These are phyloP conservation scores for Arachnopeziza araneosa DNA, from an alignment of 2,329 filamentous ascomycete genomes.

Conservation along the genomic window DNA sequence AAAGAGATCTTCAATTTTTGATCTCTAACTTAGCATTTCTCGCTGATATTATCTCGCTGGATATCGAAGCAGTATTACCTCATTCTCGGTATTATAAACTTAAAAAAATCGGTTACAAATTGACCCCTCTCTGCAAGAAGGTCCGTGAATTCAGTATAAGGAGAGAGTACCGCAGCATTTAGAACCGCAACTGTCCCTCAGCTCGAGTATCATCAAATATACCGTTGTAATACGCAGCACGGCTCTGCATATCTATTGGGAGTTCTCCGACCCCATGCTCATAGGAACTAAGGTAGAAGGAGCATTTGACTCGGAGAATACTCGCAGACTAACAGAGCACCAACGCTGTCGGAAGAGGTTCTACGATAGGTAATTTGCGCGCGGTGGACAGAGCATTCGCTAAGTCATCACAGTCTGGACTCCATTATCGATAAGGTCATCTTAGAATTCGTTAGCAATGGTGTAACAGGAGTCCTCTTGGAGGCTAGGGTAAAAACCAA, in stretches of 20 bases:
- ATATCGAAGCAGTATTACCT: too few relatives aligned
- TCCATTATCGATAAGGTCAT: background rate
- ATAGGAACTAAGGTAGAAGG: conserved; percentile 10
- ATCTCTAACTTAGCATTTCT: too few relatives aligned
- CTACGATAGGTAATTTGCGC: conserved; percentile 1
- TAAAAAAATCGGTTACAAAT: too few relatives aligned
- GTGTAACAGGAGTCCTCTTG: background rate
- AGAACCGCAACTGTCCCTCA: too few relatives aligned
- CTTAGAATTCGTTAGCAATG: background rate
- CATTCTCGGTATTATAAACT: too few relatives aligned
- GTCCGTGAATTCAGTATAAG: too few relatives aligned
- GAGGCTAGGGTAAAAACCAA: background rate
- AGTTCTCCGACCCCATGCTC: conserved; percentile 7
- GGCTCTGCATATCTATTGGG: conserved; percentile 8
- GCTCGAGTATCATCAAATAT: conserved; percentile 9
- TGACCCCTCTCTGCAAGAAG: too few relatives aligned
- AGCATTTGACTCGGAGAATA: conserved; percentile 13
- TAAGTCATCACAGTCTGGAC: background rate
- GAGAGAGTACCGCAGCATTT: too few relatives aligned
- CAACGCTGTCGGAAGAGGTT: conserved; percentile 9
- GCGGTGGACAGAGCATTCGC: background rate
- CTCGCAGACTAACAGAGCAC: conserved; percentile 12
- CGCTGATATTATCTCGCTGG: too few relatives aligned
- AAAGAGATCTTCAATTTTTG: too few relatives aligned
- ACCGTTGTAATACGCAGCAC: conserved; percentile 1